Percentiles rank a stretch among this genome's conserved stretches.
Conservation (phyloP, 2,329 filamentous ascomycete genomes). For the Colletotrichum musae region DNA sequence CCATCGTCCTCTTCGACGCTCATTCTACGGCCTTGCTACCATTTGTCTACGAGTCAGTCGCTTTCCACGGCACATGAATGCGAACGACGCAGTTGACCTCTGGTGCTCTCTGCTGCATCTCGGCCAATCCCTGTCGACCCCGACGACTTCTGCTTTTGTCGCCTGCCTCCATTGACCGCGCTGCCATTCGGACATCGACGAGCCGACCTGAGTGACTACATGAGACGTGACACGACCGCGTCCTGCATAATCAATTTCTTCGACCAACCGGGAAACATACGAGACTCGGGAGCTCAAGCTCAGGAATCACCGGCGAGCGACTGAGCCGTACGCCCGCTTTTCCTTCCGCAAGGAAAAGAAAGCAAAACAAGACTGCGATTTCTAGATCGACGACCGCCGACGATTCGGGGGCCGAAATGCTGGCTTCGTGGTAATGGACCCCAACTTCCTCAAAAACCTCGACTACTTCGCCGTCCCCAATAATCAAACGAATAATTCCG, state of each 20-base stretch:
- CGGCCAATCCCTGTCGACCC: constrained; percentile 19
- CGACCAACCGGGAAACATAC: constrained; percentile 10
- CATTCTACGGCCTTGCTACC: constrained; percentile 1
- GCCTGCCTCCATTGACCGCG: constrained; percentile 24
- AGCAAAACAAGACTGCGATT: constrained; percentile 25
- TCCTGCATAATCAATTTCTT: constrained; percentile 16
- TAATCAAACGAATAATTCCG: constrained; percentile 53
- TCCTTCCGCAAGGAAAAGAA: constrained; percentile 1
- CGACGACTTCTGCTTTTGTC: constrained; percentile 12
- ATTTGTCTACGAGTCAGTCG: constrained; percentile 6
- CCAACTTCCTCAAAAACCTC: constrained; percentile 54
- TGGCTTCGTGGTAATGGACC: constrained; percentile 51
- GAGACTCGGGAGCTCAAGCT: constrained; percentile 10
- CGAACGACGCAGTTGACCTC: constrained; percentile 18
- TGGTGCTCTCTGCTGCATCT: constrained; percentile 13
- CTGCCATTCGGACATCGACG: constrained; percentile 6
- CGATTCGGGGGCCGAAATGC: constrained; percentile 54
- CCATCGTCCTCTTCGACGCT: background rate
- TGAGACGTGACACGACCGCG: constrained; percentile 33
- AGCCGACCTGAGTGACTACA: constrained; percentile 20
- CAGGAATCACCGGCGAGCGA: constrained; percentile 14
- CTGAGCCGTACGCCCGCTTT: constrained; percentile 9
- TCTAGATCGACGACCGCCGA: constrained; percentile 42
- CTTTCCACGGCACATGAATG: constrained; percentile 10
- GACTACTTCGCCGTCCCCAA: constrained; percentile 58